Evolutionary conservation across 345 rosid genomes (phyloP).

Genomic region (Kandelia obovata): DNA sequence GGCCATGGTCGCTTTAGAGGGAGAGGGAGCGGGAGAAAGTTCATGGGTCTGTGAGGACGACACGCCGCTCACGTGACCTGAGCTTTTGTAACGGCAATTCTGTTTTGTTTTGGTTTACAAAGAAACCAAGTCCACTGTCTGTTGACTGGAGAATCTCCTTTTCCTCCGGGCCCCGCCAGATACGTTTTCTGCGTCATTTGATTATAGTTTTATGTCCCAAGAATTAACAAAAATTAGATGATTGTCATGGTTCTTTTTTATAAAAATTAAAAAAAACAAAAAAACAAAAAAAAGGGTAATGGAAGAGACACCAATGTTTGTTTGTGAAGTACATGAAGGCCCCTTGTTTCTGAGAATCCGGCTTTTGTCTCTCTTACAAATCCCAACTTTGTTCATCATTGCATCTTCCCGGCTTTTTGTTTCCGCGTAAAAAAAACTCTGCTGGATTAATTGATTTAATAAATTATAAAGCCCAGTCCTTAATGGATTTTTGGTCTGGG

Average conservation of each 20-base stretch:
- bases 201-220: too few species aligned
- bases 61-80: constrained; percentile 57
- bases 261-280: too few species aligned
- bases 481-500: neutral
- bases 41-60: constrained; percentile 15
- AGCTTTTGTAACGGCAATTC: constrained; percentile 34
- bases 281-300: neutral
- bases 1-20: constrained; percentile 28
- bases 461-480: neutral
- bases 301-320: neutral
- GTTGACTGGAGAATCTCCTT: neutral
- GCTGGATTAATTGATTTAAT: neutral
- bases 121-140: too few species aligned
- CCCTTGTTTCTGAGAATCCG: constrained; percentile 20
- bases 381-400: neutral
- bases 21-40: constrained; percentile 13
- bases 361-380: constrained; percentile 19
- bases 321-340: neutral
- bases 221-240: too few species aligned
- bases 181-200: neutral
- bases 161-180: neutral
- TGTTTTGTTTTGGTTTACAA: constrained; percentile 6
- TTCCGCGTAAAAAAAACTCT: neutral
- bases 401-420: neutral
- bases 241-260: too few species aligned